phyloP scores from a whole-genome alignment of 2,329 filamentous ascomycete species.

The Fusarium xylarioides region DNA sequence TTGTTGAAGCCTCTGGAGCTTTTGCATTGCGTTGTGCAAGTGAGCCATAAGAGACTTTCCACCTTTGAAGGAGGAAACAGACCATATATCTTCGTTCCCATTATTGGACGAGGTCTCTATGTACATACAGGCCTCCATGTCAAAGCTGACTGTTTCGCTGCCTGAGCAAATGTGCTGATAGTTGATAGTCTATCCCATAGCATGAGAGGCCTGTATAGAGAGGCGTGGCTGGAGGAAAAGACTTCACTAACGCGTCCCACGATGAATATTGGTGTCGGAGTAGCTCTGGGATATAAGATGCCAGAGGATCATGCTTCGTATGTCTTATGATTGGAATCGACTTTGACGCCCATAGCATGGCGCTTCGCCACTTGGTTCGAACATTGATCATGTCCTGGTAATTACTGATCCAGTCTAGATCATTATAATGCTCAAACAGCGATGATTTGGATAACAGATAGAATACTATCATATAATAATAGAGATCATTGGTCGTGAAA shows the following conservation, averaged over 20 bases:
- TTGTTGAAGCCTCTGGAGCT: background rate
- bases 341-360: background rate
- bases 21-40: background rate
- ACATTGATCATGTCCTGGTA: no score
- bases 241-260: background rate
- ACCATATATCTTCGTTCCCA: background rate
- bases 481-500: no score
- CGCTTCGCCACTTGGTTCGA: no score
- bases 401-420: no score
- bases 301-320: background rate
- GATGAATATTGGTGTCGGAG: background rate
- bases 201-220: background rate
- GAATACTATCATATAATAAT: no score
- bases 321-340: background rate
- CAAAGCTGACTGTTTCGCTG: background rate
- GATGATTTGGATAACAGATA: no score
- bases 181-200: background rate
- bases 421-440: no score
- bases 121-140: background rate
- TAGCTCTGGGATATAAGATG: background rate
- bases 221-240: background rate
- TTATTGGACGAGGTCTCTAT: background rate
- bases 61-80: background rate
- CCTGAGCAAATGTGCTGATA: background rate
- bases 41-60: background rate